Conservation (phyloP, 257 asterid species). For the Jasminum sambac region DNA sequence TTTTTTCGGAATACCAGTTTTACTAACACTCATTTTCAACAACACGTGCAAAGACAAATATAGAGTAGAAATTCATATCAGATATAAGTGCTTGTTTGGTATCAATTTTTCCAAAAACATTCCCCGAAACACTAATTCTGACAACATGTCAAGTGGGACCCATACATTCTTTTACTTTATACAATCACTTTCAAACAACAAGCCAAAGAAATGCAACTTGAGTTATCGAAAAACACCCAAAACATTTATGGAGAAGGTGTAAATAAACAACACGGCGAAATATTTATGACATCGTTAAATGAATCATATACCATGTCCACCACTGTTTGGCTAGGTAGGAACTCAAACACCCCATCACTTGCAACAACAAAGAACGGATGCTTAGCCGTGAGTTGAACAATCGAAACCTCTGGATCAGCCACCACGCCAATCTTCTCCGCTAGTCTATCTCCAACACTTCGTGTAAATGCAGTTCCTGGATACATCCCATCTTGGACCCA, state of each 20-base stretch:
- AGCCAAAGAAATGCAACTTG: background rate
- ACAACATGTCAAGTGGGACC: no score
- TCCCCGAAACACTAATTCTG: no score
- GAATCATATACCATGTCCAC: conserved; percentile 75
- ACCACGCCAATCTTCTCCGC: conserved; percentile 92
- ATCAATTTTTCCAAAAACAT: no score
- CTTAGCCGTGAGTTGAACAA: conserved; percentile 50
- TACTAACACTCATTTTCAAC: no score
- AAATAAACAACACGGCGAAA: conserved; percentile 33
- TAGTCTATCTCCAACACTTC: conserved; percentile 82
- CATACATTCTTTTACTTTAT: no score
- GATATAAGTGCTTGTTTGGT: no score
- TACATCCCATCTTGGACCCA: conserved; percentile 94
- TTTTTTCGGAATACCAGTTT: no score
- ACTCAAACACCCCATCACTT: conserved; percentile 92
- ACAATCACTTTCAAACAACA: background rate
- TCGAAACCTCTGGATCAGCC: conserved; percentile 78
- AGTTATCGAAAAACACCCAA: conserved; percentile 17
- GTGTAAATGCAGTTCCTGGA: conserved; percentile 95
- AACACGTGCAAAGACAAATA: no score
- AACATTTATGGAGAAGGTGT: background rate
- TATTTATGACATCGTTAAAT: conserved; percentile 11
- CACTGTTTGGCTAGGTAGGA: conserved; percentile 80
- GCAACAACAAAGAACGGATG: conserved; percentile 87
- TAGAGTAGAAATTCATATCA: no score